Base-by-base conservation (phyloP, 1,284 basidiomycete species). In the Malassezia nana region DNA sequence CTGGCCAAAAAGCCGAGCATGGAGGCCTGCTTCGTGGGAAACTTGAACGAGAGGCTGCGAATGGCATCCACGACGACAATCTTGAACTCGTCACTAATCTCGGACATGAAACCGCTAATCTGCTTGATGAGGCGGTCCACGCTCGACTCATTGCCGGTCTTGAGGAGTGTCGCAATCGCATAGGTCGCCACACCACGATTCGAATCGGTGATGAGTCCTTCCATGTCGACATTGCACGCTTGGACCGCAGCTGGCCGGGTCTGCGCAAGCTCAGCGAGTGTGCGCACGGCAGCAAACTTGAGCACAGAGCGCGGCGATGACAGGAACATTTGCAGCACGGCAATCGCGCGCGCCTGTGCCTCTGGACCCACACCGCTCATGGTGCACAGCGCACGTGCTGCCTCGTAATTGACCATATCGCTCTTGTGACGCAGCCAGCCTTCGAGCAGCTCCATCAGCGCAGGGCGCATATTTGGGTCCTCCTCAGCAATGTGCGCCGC, bases 21-120 rank as follows among this genome's bases (percentile, higher is more conserved):
- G 46, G 67, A 62, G 18, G 84, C 85, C 75, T 99, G 90, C 78
- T 99, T 98, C 43, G 84, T 78, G 0, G 94, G 94, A 81, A 99
- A 98, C 77, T 99, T 98, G 78, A 99, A 84, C 77, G 91, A 96
- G 40, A 99, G 83, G 15, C 91, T 90, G 52, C 94, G 87, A 72
- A 98, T 94, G 46, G 94, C 94, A 62, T 96, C 90, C 60, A 99
- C 92, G 50, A 99, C 94, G 76, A 98, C 94, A 72, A 98, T 90
- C 80, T 98, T 98, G 83, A 99, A 99, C 77, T 98, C 94, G 76
- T 99, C 94, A 64, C 88, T 92, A 76, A 99, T 98, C 76, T 99
- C 94, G 61, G 86, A 82, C 91, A 99, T 96, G 80, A 99, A 99
- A 44, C 89, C 86, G 48, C 89, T 88, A 72, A 98, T 99, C 77